These are phyloP conservation scores for Pholiota adiposa DNA, from an alignment of 1,284 basidiomycete species.

Conservation along the genomic window DNA sequence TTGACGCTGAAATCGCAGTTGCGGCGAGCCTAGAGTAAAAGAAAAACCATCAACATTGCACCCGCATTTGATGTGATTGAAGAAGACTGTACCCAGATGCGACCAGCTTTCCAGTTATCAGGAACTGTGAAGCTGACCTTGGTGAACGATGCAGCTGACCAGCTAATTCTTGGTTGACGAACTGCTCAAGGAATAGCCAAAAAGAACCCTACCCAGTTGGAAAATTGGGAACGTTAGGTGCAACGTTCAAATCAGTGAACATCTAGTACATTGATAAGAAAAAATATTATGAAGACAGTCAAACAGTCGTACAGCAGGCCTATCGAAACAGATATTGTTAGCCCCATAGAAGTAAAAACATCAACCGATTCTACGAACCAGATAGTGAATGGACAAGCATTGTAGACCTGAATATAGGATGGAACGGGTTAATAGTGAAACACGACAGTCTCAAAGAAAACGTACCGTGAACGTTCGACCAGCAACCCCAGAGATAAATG, in stretches of 20 bases:
- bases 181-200: neutral
- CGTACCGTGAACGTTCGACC: conserved; percentile 10
- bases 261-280: conserved; percentile 27
- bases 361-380: conserved; percentile 38
- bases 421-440: neutral
- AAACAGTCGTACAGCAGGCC: conserved; percentile 39
- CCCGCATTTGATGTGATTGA: neutral
- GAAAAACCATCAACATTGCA: neutral
- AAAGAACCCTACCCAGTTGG: conserved; percentile 37
- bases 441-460: no score
- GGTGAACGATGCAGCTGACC: conserved; percentile 44
- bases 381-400: conserved; percentile 49
- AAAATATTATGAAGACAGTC: conserved; percentile 19
- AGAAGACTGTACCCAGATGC: conserved; percentile 46
- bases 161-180: conserved; percentile 28
- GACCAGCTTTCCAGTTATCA: conserved; percentile 52
- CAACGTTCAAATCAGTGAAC: conserved; percentile 46
- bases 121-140: conserved; percentile 46
- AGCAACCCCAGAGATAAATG: conserved; percentile 5
- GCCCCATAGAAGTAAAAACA: neutral
- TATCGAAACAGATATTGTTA: conserved; percentile 17
- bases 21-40: conserved; percentile 46
- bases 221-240: conserved; percentile 35
- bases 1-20: conserved; percentile 51
- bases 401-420: conserved; percentile 38